Conservation (phyloP, 768 basidiomycete genomes). For the Phaeotremella fagi region DNA sequence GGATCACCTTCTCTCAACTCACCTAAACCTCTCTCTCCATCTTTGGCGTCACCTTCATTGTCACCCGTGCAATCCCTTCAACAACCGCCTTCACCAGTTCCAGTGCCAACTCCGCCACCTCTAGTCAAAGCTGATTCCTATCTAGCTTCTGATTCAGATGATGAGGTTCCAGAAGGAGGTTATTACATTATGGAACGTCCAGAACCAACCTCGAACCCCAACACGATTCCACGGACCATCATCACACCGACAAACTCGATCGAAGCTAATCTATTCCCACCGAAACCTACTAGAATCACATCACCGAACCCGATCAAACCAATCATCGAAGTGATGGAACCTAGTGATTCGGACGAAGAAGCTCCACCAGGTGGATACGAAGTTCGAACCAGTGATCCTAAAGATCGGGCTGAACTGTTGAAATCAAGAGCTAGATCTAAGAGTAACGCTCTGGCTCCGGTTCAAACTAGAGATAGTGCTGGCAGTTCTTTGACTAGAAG, state of each 20-base stretch:
- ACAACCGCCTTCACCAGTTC: not conserved
- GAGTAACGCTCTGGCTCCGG: not conserved
- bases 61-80: too few relatives aligned
- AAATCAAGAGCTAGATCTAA: conserved; percentile 4
- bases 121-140: conserved; percentile 41
- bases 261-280: conserved; percentile 12
- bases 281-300: conserved; percentile 4
- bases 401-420: conserved; percentile 12
- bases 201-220: not conserved
- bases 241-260: conserved; percentile 7
- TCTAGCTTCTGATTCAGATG: conserved; percentile 48
- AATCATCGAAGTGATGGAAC: conserved; percentile 30
- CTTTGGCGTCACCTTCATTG: not conserved
- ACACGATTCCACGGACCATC: conserved; percentile 11
- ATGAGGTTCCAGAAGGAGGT: conserved; percentile 43
- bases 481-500: conserved; percentile 7
- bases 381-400: conserved; percentile 21
- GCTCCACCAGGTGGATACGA: conserved; percentile 35
- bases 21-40: not conserved
- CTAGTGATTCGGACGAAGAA: conserved; percentile 41
- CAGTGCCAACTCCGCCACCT: conserved; percentile 14
- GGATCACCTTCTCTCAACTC: not conserved
- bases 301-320: not conserved
- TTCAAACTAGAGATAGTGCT: not conserved
- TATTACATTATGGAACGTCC: conserved; percentile 39